Percentiles rank a stretch among this genome's conserved stretches.
phyloP scores from a whole-genome alignment of 2,329 filamentous ascomycete species.

The Didymella segeticola region DNA sequence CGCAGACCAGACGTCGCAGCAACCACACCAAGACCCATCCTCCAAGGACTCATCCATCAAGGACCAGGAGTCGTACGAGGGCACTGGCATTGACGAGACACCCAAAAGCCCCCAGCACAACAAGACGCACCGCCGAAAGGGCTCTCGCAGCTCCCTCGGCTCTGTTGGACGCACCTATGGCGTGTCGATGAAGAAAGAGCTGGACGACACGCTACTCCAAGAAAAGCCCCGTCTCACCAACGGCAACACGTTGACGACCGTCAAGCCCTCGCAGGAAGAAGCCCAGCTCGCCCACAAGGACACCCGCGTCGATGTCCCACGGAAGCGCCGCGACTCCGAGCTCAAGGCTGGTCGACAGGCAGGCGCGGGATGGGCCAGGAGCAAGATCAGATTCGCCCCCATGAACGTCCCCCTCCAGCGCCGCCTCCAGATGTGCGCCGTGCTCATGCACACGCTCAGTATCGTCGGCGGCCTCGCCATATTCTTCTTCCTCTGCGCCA shows the following conservation, averaged over 20 bases:
- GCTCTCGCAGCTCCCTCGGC: slow-evolving; percentile 40
- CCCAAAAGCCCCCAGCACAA: slow-evolving; percentile 41
- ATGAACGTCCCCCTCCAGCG: slow-evolving; percentile 69
- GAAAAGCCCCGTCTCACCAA: slow-evolving; percentile 23
- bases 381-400: slow-evolving; percentile 82
- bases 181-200: slow-evolving; percentile 25
- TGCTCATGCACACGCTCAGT: slow-evolving; percentile 58
- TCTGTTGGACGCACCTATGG: slow-evolving; percentile 39
- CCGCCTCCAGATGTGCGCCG: slow-evolving; percentile 57
- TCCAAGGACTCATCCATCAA: slow-evolving; percentile 11
- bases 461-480: slow-evolving; percentile 65
- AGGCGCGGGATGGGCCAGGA: slow-evolving; percentile 60
- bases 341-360: slow-evolving; percentile 61
- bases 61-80: slow-evolving; percentile 38
- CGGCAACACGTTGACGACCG: slow-evolving; percentile 55
- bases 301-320: slow-evolving; percentile 39
- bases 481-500: slow-evolving; percentile 91
- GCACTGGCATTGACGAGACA: slow-evolving; percentile 40
- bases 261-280: slow-evolving; percentile 49
- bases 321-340: slow-evolving; percentile 46
- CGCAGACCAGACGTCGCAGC: slow-evolving; percentile 9
- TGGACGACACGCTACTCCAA: slow-evolving; percentile 9
- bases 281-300: slow-evolving; percentile 50
- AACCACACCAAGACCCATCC: slow-evolving; percentile 10
- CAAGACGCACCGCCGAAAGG: slow-evolving; percentile 37